Evolutionary conservation across 2,329 filamentous ascomycete species (phyloP).

Genomic region (Colletotrichum chlorophyti): DNA sequence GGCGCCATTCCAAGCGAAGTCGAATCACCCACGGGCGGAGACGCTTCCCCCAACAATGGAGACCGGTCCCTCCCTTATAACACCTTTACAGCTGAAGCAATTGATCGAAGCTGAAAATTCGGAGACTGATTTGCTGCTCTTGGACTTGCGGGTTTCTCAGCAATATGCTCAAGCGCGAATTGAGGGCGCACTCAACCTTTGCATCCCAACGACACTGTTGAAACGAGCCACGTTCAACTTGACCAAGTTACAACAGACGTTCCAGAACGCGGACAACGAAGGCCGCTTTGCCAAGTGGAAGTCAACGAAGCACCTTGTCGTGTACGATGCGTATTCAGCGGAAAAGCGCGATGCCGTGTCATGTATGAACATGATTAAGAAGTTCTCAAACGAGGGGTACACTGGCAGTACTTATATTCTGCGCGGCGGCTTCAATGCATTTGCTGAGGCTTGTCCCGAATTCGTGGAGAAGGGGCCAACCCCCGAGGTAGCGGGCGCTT

Average conservation of each 20-base stretch:
- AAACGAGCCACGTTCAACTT: constrained; percentile 92
- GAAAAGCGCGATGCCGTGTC: constrained; percentile 82
- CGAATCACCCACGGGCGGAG: constrained; percentile 46
- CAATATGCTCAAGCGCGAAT: constrained; percentile 81
- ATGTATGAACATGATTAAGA: constrained; percentile 88
- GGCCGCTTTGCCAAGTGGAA: constrained; percentile 80
- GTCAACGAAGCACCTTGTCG: constrained; percentile 76
- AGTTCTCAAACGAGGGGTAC: constrained; percentile 88
- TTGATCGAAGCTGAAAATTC: constrained; percentile 53
- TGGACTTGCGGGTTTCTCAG: constrained; percentile 88
- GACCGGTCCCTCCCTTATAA: constrained; percentile 57
- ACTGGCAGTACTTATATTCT: constrained; percentile 76
- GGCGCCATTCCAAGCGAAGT: constrained; percentile 33
- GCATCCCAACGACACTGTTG: constrained; percentile 91
- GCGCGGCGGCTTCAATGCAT: constrained; percentile 80
- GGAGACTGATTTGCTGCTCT: constrained; percentile 63
- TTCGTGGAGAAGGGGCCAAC: constrained; percentile 62
- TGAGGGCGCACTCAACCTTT: constrained; percentile 84
- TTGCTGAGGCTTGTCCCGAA: constrained; percentile 70
- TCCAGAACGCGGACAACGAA: constrained; percentile 75
- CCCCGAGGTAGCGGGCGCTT: constrained; percentile 40
- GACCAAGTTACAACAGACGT: constrained; percentile 85
- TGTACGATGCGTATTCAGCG: constrained; percentile 82
- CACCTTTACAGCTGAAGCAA: constrained; percentile 59
- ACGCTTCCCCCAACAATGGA: constrained; percentile 61